A percentile compares a stretch with the other conserved stretches of the same genome.
Evolutionary conservation across 129 eudicot genomes (phyloP).

Genomic region (Ambrosia trifida): DNA sequence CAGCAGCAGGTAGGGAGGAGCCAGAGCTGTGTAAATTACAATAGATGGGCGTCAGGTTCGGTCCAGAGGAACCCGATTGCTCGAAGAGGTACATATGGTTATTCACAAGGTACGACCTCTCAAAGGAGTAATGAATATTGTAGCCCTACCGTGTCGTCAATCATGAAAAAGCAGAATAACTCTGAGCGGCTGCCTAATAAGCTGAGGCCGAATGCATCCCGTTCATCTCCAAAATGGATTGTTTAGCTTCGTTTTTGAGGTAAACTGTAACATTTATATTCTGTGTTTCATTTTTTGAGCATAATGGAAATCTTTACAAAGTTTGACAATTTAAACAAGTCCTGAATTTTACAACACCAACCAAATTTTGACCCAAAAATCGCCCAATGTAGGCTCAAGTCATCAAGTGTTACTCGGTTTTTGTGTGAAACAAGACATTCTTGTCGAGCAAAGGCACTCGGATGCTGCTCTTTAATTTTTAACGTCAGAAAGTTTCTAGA

Average conservation of each 20-base stretch:
- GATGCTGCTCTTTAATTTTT: background rate
- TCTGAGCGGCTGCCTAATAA: slow-evolving; percentile 49
- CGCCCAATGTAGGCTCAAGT: background rate
- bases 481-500: slow-evolving; percentile 26
- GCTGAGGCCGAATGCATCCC: slow-evolving; percentile 47
- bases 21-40: slow-evolving; percentile 87
- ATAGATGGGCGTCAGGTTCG: slow-evolving; percentile 46
- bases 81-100: slow-evolving; percentile 57
- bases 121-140: slow-evolving; percentile 86
- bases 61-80: slow-evolving; percentile 61
- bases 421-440: slow-evolving; percentile 4
- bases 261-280: slow-evolving; percentile 16
- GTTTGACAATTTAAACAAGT: background rate
- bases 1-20: slow-evolving; percentile 76
- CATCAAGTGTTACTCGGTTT: slow-evolving; percentile 16
- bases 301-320: slow-evolving; percentile 22
- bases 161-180: slow-evolving; percentile 84
- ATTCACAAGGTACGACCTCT: slow-evolving; percentile 81
- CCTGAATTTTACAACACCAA: slow-evolving; percentile 1
- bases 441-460: background rate
- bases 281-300: slow-evolving; percentile 24
- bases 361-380: slow-evolving; percentile 5
- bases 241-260: slow-evolving; percentile 44
- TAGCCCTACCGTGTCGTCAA: slow-evolving; percentile 91
- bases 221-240: slow-evolving; percentile 85